phyloP scores from a whole-genome alignment of 192 early-diverging fungal species.

The Podochytrium sp. region DNA sequence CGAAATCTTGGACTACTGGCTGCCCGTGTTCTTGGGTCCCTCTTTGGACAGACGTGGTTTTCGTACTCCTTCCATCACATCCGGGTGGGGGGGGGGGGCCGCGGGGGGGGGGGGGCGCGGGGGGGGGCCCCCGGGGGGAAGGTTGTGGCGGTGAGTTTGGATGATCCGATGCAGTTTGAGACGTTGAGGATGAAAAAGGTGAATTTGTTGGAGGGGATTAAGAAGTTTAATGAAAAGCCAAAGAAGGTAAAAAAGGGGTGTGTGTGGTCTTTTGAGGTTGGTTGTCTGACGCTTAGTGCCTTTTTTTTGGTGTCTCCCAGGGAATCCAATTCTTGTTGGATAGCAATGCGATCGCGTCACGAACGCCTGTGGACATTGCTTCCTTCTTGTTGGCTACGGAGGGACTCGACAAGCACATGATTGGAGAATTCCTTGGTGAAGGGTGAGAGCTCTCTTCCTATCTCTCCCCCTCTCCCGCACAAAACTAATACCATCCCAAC shows the following conservation, averaged over 20 bases:
- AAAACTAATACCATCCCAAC: too few relatives aligned
- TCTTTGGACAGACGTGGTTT: too few relatives aligned
- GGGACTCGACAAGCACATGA: slow-evolving; percentile 79
- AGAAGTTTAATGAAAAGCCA: slow-evolving; percentile 82
- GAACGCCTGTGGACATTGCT: slow-evolving; percentile 62
- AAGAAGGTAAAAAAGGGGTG: slow-evolving; percentile 70
- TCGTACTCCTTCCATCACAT: too few relatives aligned
- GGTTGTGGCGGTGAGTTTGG: slow-evolving; percentile 31
- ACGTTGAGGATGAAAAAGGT: slow-evolving; percentile 80
- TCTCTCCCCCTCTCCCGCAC: background rate
- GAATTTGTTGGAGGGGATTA: slow-evolving; percentile 74
- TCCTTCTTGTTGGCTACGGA: slow-evolving; percentile 66
- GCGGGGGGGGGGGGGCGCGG: slow-evolving; percentile 39
- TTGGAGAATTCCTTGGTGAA: slow-evolving; percentile 84
- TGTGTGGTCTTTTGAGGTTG: background rate
- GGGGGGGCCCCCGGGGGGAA: background rate
- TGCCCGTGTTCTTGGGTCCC: too few relatives aligned
- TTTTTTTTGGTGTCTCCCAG: slow-evolving; percentile 24
- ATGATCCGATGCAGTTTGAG: slow-evolving; percentile 85
- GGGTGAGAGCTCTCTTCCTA: slow-evolving; percentile 46
- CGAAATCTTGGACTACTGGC: slow-evolving; percentile 33
- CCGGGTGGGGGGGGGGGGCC: slow-evolving; percentile 15
- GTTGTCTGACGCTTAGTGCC: slow-evolving; percentile 62
- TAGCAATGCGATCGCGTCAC: slow-evolving; percentile 8
- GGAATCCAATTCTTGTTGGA: slow-evolving; percentile 46